phyloP scores from a whole-genome alignment of 306 rosid species.

The Dalbergia oliveri region DNA sequence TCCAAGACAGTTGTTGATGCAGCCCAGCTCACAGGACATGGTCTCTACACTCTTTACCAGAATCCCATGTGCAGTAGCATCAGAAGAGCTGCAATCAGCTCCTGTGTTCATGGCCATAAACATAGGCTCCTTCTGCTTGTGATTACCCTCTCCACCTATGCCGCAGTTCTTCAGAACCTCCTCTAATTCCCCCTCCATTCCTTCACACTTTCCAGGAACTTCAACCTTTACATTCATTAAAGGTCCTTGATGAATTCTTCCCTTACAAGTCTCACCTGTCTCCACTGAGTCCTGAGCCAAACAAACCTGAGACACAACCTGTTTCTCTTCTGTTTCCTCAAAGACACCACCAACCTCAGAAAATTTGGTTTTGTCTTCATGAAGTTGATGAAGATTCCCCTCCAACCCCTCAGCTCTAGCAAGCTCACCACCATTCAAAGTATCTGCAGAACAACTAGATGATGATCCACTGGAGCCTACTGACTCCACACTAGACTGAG shows the following conservation, averaged over 20 bases:
- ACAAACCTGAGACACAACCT: constrained; percentile 12
- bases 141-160: not conserved
- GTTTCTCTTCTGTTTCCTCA: constrained; percentile 39
- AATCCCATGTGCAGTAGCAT: constrained; percentile 37
- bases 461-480: constrained; percentile 37
- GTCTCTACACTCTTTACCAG: constrained; percentile 45
- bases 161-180: constrained; percentile 12
- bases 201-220: not conserved
- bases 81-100: constrained; percentile 24
- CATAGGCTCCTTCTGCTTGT: constrained; percentile 14
- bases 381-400: constrained; percentile 1
- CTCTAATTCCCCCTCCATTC: constrained; percentile 12
- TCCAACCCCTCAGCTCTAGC: constrained; percentile 24
- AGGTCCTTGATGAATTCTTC: constrained; percentile 24
- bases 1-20: constrained; percentile 28
- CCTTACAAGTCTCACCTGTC: constrained; percentile 26
- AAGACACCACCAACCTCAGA: constrained; percentile 15
- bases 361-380: constrained; percentile 17
- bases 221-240: constrained; percentile 39
- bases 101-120: constrained; percentile 5
- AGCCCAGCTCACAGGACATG: constrained; percentile 26
- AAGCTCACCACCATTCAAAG: constrained; percentile 29
- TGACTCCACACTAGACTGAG: constrained; percentile 33
- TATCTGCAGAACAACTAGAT: constrained; percentile 13
- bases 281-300: constrained; percentile 29